Conservation (phyloP, 805 yeast genomes). For the Novakomyces olei region DNA sequence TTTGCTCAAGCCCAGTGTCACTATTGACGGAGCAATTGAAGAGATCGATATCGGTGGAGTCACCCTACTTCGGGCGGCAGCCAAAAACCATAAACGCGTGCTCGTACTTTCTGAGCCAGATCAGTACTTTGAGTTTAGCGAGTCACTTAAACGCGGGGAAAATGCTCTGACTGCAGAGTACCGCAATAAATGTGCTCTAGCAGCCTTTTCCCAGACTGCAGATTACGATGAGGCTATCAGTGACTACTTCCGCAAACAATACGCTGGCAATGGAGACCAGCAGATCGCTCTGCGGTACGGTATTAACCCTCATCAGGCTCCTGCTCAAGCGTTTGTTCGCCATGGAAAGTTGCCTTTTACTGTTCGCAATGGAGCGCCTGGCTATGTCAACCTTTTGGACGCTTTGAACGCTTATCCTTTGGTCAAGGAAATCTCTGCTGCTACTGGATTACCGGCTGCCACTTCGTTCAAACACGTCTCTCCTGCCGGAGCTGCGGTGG, state of each 20-base stretch:
- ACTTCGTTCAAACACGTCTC: slow-evolving; percentile 97
- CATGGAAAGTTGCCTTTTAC: slow-evolving; percentile 82
- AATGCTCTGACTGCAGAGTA: slow-evolving; percentile 55
- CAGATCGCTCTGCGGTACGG: slow-evolving; percentile 95
- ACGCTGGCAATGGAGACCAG: slow-evolving; percentile 66
- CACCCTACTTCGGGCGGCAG: slow-evolving; percentile 91
- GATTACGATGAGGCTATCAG: slow-evolving; percentile 90
- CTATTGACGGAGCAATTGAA: slow-evolving; percentile 93
- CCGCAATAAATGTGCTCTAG: slow-evolving; percentile 63
- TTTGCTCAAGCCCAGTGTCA: slow-evolving; percentile 82
- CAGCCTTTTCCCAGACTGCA: slow-evolving; percentile 93
- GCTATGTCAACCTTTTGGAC: slow-evolving; percentile 88
- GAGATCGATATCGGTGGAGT: slow-evolving; percentile 94
- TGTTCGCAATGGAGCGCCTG: slow-evolving; percentile 87
- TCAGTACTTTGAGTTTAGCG: slow-evolving; percentile 72
- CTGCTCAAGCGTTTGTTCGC: slow-evolving; percentile 86
- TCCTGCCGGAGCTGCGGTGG: slow-evolving; percentile 98
- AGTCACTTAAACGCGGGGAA: slow-evolving; percentile 36
- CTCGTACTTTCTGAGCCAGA: slow-evolving; percentile 85
- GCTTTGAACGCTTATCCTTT: slow-evolving; percentile 98
- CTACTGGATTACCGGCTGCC: slow-evolving; percentile 91
- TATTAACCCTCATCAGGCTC: slow-evolving; percentile 97
- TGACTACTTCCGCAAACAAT: slow-evolving; percentile 93
- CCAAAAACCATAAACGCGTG: slow-evolving; percentile 92
- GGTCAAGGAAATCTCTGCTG: slow-evolving; percentile 86